A percentile compares a stretch with the other conserved stretches of the same genome.
Evolutionary conservation across 2,329 filamentous ascomycete genomes (phyloP).

Genomic region (Aschersonia sp.): DNA sequence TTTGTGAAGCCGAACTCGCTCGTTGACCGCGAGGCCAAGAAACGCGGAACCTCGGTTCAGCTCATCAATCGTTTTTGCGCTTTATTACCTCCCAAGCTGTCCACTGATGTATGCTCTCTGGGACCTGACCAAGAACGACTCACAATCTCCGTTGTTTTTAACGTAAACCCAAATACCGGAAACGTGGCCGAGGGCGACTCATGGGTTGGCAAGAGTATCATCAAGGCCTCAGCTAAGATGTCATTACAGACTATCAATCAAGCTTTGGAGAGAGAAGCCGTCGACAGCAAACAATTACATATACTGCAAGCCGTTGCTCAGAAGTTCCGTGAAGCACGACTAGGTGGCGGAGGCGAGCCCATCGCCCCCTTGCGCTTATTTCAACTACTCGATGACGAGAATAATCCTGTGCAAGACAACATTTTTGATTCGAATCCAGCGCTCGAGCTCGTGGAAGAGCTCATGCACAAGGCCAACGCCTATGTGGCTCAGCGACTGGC

Average conservation of each 20-base stretch:
- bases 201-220: slow-evolving; percentile 87
- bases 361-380: slow-evolving; percentile 79
- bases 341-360: slow-evolving; percentile 64
- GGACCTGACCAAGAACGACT: slow-evolving; percentile 78
- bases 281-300: slow-evolving; percentile 63
- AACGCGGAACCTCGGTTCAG: slow-evolving; percentile 91
- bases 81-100: slow-evolving; percentile 77
- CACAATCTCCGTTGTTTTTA: slow-evolving; percentile 86
- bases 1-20: slow-evolving; percentile 95
- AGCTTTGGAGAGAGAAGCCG: slow-evolving; percentile 54
- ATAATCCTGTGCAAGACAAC: slow-evolving; percentile 91
- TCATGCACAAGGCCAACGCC: slow-evolving; percentile 84
- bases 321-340: slow-evolving; percentile 80
- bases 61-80: slow-evolving; percentile 78
- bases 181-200: slow-evolving; percentile 70
- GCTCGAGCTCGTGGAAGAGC: slow-evolving; percentile 87
- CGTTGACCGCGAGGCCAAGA: slow-evolving; percentile 94
- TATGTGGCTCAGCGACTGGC: slow-evolving; percentile 77
- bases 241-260: slow-evolving; percentile 76
- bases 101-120: slow-evolving; percentile 77
- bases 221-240: slow-evolving; percentile 82
- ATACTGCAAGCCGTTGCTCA: slow-evolving; percentile 70
- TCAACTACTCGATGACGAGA: slow-evolving; percentile 94
- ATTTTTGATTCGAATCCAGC: slow-evolving; percentile 84
- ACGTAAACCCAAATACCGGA: slow-evolving; percentile 70